Evolutionary conservation across 768 basidiomycete genomes (phyloP), one percentile per base, ranked within the genome.

Genomic region (Pleurotus giganteus): DNA sequence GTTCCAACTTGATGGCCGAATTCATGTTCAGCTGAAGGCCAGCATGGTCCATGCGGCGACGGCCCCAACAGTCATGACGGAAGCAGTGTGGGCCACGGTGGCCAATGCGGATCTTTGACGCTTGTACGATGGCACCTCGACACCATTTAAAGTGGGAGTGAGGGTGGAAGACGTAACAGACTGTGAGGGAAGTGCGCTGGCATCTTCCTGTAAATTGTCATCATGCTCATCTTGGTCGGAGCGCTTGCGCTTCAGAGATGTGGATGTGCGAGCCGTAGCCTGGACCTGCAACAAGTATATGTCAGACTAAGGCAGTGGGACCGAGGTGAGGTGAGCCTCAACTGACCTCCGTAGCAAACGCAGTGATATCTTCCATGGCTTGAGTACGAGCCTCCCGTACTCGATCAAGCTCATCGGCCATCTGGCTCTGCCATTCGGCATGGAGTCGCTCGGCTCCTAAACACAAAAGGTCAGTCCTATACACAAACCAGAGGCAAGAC

Each of bases 1-100:
- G n/a, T n/a, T n/a, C n/a, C n/a, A n/a, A n/a, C n/a, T n/a, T n/a
- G n/a, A n/a, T 1, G 34, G n/a, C 9, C 3, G n/a, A 11, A 9
- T 11, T 36, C 34, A 15, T 7, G 13, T 41, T 76, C 62, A 86
- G 57, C 72, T 74, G 66, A 84, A 90, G 0, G 88, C 88, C 55
- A 91, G 67, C 23, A 85, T 86, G 15, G 84, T 81, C 88, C 88
- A 90, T 2, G 88, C 78, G 2, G 82, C 84, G 11, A 84, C 82
- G 12, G 86, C 88, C 23, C 88, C 88, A 36, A 90, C 67, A 0
- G 80, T 78, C 28, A 85, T 78, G 15, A 81, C 83, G 3, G 84
- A 79, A 5, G 83, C 80, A 4, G 87, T 88, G 43, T 82, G 82
- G 34, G 73, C 77, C 31, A 83, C 69, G 4, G 74, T 71, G 28